Evolutionary conservation across 1,139 yeast genomes (phyloP).

Genomic region (Lodderomyces margitis): DNA sequence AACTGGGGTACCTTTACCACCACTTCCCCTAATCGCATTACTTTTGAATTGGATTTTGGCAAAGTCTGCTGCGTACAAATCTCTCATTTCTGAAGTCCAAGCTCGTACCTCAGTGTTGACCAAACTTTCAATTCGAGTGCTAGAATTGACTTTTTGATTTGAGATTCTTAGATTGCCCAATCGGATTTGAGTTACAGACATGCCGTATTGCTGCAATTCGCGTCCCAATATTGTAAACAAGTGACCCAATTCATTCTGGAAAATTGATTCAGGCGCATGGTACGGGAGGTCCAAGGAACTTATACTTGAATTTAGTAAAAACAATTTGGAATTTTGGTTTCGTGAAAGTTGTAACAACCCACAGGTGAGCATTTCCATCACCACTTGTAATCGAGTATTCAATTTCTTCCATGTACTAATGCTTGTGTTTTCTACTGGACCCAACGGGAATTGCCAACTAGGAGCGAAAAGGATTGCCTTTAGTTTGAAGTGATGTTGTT

Average conservation of each 20-base stretch:
- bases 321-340: constrained; percentile 41
- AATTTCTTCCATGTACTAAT: constrained; percentile 53
- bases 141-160: constrained; percentile 24
- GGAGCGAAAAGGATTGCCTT: constrained; percentile 64
- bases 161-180: constrained; percentile 45
- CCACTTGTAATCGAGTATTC: constrained; percentile 43
- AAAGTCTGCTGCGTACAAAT: constrained; percentile 36
- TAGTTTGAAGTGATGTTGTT: constrained; percentile 51
- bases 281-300: constrained; percentile 45
- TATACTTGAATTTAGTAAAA: constrained; percentile 44
- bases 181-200: constrained; percentile 45
- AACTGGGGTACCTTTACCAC: constrained; percentile 40
- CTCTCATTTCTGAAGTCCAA: constrained; percentile 41
- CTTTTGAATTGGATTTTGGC: constrained; percentile 32
- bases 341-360: constrained; percentile 62
- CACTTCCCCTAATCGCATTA: constrained; percentile 34
- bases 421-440: constrained; percentile 63
- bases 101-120: constrained; percentile 39
- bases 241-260: constrained; percentile 34
- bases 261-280: constrained; percentile 49
- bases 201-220: constrained; percentile 41
- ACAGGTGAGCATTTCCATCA: constrained; percentile 51
- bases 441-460: constrained; percentile 62
- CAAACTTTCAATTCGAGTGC: constrained; percentile 28
- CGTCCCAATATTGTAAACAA: constrained; percentile 39